Evolutionary conservation across 495 filamentous ascomycete genomes (phyloP), one percentile per base, ranked within the genome.

Genomic region (Corynascus novoguineensis): DNA sequence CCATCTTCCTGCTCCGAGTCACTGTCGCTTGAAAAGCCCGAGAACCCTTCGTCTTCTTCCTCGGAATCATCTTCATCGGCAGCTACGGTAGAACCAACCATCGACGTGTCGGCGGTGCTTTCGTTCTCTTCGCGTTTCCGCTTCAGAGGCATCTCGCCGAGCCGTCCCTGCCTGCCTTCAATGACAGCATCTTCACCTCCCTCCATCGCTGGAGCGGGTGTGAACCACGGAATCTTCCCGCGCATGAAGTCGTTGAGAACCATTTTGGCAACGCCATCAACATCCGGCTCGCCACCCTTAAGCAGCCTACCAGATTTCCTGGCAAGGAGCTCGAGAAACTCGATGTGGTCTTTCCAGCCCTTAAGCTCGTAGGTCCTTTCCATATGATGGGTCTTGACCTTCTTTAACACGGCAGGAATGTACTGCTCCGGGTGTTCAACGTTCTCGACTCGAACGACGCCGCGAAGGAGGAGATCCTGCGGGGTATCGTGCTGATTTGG

Each of bases 151-250:
- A 84, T 84, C 65, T 85, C 82, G 25, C 82, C 82, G 2, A 80
- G 64, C 46, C 75, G 70, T 10, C 82, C 82, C 25, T 75, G 68
- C 21, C 81, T 76, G 2, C 80, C 80, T 42, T 81, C 84, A 22
- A 86, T 75, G 54, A 76, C 75, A 56, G 73, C 74, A 22, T 74
- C 80, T 24, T 79, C 76, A 14, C 74, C 77, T 9, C 72, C 83
- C 60, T 82, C 80, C 27, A 71, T 66, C 8, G 81, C 68, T 15
- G 93, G 93, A 8, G 90, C 85, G 15, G 88, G 84, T 5, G 88
- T 92, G 67, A 88, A 98, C 93, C 93, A 98, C 7, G 93, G 93
- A 19, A 96, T 83, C 71, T 96, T 97, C 31, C 93, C 93, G 48
- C 93, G 74, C 58, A 97, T 81, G 63, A 97, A 97, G 62, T 98